phyloP scores from a whole-genome alignment of 2,329 filamentous ascomycete species.

The Chrysosporium keratinophilum region DNA sequence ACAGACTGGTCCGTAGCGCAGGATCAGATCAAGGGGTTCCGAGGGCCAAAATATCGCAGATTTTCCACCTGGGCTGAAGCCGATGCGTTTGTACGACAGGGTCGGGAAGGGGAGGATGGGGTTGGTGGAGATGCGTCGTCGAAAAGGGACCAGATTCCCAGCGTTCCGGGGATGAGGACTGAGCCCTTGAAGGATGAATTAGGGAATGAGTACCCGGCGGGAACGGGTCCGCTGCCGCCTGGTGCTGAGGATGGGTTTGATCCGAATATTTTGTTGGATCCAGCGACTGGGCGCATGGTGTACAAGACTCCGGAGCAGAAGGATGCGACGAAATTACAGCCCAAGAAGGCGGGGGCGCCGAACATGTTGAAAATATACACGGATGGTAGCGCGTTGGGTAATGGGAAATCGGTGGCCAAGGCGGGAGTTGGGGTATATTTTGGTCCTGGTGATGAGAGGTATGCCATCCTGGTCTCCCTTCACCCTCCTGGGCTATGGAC shows the following conservation, averaged over 20 bases:
- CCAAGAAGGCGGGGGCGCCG: conserved; percentile 34
- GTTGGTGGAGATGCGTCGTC: not conserved
- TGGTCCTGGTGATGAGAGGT: conserved; percentile 49
- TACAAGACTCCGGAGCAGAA: conserved; percentile 46
- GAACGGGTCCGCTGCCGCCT: conserved; percentile 45
- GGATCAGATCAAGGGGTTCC: conserved; percentile 62
- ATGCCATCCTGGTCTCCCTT: conserved; percentile 14
- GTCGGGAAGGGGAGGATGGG: conserved; percentile 7
- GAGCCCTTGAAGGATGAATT: conserved; percentile 36
- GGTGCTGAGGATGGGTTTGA: conserved; percentile 54
- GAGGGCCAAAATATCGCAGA: conserved; percentile 57
- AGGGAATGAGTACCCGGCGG: conserved; percentile 40
- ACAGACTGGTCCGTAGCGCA: conserved; percentile 59
- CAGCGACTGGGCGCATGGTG: conserved; percentile 43
- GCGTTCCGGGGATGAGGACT: conserved; percentile 31
- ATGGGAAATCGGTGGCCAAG: conserved; percentile 45
- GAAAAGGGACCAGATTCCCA: conserved; percentile 12
- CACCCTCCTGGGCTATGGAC: conserved; percentile 5
- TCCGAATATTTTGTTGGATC: conserved; percentile 46
- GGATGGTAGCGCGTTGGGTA: conserved; percentile 52
- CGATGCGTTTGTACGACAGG: conserved; percentile 56
- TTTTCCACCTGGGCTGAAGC: conserved; percentile 62
- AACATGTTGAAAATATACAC: conserved; percentile 52
- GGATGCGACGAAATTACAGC: conserved; percentile 37
- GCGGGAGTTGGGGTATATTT: conserved; percentile 57